These are phyloP conservation scores for Friedmanniomyces simplex DNA, from an alignment of 495 filamentous ascomycete species.

Conservation along the genomic window DNA sequence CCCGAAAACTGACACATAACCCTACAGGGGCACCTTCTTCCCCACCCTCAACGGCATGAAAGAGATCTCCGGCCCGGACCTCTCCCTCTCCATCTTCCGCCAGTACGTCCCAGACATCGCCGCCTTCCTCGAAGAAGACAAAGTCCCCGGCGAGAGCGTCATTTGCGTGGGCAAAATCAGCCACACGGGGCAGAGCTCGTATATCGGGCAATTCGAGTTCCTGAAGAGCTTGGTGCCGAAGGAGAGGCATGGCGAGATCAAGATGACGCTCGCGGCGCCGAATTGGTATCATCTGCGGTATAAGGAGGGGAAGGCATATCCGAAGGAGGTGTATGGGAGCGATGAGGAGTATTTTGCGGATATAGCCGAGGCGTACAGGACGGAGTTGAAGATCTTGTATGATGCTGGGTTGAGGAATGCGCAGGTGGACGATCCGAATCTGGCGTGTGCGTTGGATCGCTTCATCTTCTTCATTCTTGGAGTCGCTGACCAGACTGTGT, in stretches of 20 bases:
- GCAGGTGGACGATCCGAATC: conserved; percentile 56
- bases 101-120: conserved; percentile 59
- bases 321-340: conserved; percentile 44
- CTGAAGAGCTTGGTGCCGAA: conserved; percentile 42
- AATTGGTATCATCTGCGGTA: conserved; percentile 61
- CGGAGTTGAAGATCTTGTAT: conserved; percentile 51
- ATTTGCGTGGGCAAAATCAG: conserved; percentile 48
- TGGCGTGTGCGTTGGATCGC: conserved; percentile 37
- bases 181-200: conserved; percentile 31
- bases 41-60: conserved; percentile 31
- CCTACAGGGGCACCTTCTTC: conserved; percentile 36
- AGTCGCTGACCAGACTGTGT: neutral
- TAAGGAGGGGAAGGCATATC: conserved; percentile 46
- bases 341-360: conserved; percentile 53
- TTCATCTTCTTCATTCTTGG: neutral
- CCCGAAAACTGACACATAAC: conserved; percentile 30
- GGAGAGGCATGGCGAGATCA: conserved; percentile 43
- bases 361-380: conserved; percentile 50
- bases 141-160: conserved; percentile 65
- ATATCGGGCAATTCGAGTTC: conserved; percentile 50
- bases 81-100: conserved; percentile 24
- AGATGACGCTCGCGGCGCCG: conserved; percentile 54
- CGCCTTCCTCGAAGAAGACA: conserved; percentile 56
- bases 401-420: conserved; percentile 52
- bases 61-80: conserved; percentile 27